Evolutionary conservation across 2,329 filamentous ascomycete genomes (phyloP), one percentile per base, ranked within the genome.

Genomic region (Phyllosticta paracitricarpa): DNA sequence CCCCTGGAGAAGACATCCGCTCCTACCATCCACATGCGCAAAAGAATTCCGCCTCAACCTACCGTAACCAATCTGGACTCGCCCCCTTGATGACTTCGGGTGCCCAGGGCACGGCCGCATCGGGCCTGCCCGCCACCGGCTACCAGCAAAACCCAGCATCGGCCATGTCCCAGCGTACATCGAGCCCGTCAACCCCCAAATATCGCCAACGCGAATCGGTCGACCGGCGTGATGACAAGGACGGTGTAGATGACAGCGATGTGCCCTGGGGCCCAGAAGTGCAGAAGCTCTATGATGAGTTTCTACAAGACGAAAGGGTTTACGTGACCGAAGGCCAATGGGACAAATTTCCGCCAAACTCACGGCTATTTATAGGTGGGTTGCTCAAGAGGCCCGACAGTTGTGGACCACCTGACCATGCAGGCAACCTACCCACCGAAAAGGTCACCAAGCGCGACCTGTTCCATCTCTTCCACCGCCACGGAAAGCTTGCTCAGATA

Each of bases 381-480:
- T 40, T 40, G 33, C 33, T 40, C 33, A 40, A 40, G 33, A 40
- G 14, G 33, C 33, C 33, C 33, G 33, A 40, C 33, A 40, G 10
- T 40, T 55, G 57, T 68, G 68, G 64, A 71, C 61, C 33, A 22
- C 2, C 51, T 48, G 58, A 60, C 58, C 58, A 33, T 54, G 19
- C 70, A 90, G 91, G 92, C 60, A 99, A 97, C 71, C 81, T 99
- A 10, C 92, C 91, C 1, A 93, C 89, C 59, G 93, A 97, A 72
- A 87, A 92, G 70, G 92, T 96, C 14, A 94, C 90, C 6, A 97
- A 97, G 75, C 85, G 89, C 66, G 92, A 97, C 74, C 85, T 97
- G 8, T 97, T 96, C 75, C 88, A 96, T 70, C 82, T 93, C 19
- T 97, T 99, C 71, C 86, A 91, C 70, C 83, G 82, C 62, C 92